Conservation (phyloP, 2,329 filamentous ascomycete species). For the Claviceps humidiphila region DNA sequence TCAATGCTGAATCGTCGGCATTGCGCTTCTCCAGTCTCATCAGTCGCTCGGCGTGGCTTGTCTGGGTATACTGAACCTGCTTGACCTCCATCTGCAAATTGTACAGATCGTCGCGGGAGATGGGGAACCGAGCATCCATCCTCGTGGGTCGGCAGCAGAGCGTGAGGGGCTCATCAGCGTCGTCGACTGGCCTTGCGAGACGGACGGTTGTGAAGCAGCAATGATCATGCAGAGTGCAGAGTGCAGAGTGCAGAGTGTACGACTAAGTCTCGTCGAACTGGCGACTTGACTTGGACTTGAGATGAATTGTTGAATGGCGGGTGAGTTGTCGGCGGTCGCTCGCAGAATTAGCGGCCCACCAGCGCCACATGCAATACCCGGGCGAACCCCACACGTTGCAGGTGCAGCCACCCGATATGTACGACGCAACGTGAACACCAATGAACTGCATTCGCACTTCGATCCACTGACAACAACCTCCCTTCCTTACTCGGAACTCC, state of each 20-base stretch:
- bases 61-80: slow-evolving; percentile 51
- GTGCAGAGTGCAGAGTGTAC: neutral
- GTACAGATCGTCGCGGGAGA: slow-evolving; percentile 51
- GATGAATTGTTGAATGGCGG: neutral
- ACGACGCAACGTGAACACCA: neutral
- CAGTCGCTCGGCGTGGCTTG: slow-evolving; percentile 48
- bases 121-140: slow-evolving; percentile 51
- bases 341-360: neutral
- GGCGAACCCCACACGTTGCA: neutral
- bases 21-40: slow-evolving; percentile 51
- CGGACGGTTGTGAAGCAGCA: neutral
- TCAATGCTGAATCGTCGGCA: slow-evolving; percentile 54
- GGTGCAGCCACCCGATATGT: neutral
- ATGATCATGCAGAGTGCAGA: neutral
- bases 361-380: neutral
- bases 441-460: no score
- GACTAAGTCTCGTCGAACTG: neutral
- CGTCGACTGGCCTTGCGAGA: neutral
- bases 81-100: slow-evolving; percentile 59
- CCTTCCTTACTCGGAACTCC: neutral
- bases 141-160: slow-evolving; percentile 16
- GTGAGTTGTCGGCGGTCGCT: neutral
- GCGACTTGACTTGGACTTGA: neutral
- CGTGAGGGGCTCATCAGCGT: neutral
- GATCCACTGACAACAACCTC: no score